These are phyloP conservation scores for Opeltia flavorubescens DNA, from an alignment of 495 filamentous ascomycete genomes.

Conservation along the genomic window DNA sequence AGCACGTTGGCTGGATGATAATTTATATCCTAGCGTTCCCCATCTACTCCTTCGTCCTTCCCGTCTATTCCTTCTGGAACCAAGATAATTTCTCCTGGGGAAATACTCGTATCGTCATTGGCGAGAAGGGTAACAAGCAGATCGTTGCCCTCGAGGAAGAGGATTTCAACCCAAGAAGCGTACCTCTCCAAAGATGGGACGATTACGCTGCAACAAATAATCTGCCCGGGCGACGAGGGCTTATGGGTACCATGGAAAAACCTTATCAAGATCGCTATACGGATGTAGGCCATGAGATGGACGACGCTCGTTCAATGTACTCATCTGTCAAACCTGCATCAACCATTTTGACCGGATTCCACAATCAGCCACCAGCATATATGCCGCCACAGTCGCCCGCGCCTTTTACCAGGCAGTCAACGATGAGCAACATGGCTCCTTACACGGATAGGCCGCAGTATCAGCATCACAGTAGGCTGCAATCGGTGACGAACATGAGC, in stretches of 20 bases:
- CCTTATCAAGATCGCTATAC: conserved; percentile 26
- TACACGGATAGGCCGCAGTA: conserved; percentile 36
- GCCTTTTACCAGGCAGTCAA: conserved; percentile 48
- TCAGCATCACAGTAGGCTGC: conserved; percentile 35
- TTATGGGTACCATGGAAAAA: conserved; percentile 48
- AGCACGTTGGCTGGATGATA: conserved; percentile 97
- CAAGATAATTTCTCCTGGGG: conserved; percentile 98
- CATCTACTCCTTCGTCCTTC: conserved; percentile 81
- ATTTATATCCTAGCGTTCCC: conserved; percentile 93
- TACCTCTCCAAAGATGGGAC: conserved; percentile 93
- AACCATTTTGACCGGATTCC: conserved; percentile 77
- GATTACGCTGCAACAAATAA: conserved; percentile 88
- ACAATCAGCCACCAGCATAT: conserved; percentile 36
- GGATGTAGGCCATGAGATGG: conserved; percentile 64
- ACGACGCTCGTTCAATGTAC: conserved; percentile 93
- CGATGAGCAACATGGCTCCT: conserved; percentile 38
- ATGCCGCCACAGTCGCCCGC: conserved; percentile 72
- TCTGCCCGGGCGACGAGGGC: conserved; percentile 79
- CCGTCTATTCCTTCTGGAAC: conserved; percentile 97
- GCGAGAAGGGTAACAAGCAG: conserved; percentile 80
- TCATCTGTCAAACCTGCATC: conserved; percentile 90
- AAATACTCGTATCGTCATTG: conserved; percentile 93
- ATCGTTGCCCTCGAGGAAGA: conserved; percentile 79
- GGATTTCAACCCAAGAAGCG: conserved; percentile 75
- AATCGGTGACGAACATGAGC: conserved; percentile 49